Evolutionary conservation across 2,329 filamentous ascomycete species (phyloP).

Genomic region (Neopestalotiopsis sp.): DNA sequence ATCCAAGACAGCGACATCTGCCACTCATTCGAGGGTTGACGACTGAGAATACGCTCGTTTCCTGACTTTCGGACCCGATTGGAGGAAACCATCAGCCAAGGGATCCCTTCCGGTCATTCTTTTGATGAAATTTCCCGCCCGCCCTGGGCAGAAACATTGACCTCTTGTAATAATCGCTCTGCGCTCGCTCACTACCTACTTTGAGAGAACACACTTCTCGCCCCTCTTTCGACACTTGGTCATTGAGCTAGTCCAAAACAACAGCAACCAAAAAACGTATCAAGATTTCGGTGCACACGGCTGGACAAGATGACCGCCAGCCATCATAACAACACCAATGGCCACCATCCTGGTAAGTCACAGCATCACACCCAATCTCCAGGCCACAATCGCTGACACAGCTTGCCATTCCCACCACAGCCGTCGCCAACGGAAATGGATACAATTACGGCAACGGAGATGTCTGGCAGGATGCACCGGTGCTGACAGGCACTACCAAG

Average conservation of each 20-base stretch:
- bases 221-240: neutral
- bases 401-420: constrained; percentile 19
- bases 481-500: constrained; percentile 72
- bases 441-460: constrained; percentile 45
- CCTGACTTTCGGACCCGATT: neutral
- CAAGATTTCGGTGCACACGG: neutral
- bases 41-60: neutral
- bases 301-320: constrained; percentile 13
- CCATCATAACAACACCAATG: constrained; percentile 3
- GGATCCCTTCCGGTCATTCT: constrained; percentile 1
- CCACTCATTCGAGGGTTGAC: constrained; percentile 1
- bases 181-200: neutral
- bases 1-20: neutral
- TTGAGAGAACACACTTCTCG: constrained; percentile 5
- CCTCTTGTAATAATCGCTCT: neutral
- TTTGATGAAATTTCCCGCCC: neutral
- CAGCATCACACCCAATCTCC: neutral
- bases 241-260: neutral
- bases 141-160: neutral
- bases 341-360: constrained; percentile 14
- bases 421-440: constrained; percentile 23
- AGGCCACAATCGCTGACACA: constrained; percentile 5
- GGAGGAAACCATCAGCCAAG: neutral
- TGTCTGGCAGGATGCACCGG: constrained; percentile 74
- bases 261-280: neutral